Percentiles rank a stretch among this genome's conserved stretches.
phyloP scores from a whole-genome alignment of 208 protist species.

The Trypanosoma scelopori region DNA sequence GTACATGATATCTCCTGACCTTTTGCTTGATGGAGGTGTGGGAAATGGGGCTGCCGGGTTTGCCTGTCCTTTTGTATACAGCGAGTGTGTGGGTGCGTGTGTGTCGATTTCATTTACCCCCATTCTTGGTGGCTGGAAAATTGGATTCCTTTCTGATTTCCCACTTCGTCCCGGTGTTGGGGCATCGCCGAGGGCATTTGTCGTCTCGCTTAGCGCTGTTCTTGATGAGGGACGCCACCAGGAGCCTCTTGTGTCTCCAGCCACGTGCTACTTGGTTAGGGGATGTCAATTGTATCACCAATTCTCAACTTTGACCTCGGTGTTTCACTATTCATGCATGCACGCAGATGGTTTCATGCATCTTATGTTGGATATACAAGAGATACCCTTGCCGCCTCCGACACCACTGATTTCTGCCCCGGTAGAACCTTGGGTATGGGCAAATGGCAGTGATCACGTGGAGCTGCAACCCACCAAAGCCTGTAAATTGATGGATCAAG shows the following conservation, averaged over 20 bases:
- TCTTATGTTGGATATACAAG: conserved; percentile 17
- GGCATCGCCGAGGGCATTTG: conserved; percentile 11
- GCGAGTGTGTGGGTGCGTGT: conserved; percentile 35
- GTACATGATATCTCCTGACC: conserved; percentile 31
- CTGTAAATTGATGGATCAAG: conserved; percentile 46
- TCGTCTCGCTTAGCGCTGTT: conserved; percentile 30
- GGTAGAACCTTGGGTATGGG: conserved; percentile 49
- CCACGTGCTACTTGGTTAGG: conserved; percentile 13
- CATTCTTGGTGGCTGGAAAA: conserved; percentile 26
- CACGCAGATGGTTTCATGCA: conserved; percentile 18
- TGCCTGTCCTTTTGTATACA: conserved; percentile 60
- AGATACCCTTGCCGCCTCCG: conserved; percentile 1
- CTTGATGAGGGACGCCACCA: conserved; percentile 25
- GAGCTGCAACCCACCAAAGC: conserved; percentile 41
- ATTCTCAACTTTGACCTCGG: conserved; percentile 18
- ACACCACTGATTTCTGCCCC: not conserved
- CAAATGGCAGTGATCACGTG: conserved; percentile 39
- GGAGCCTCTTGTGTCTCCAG: conserved; percentile 2
- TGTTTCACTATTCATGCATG: conserved; percentile 15
- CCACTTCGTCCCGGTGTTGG: conserved; percentile 14
- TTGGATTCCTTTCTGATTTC: conserved; percentile 50
- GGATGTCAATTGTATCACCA: conserved; percentile 16
- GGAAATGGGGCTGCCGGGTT: conserved; percentile 14
- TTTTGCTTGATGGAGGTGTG: conserved; percentile 39
- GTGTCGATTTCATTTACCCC: conserved; percentile 50